Conservation (phyloP, 1,139 yeast species). For the Scheffersomyces insectosa region DNA sequence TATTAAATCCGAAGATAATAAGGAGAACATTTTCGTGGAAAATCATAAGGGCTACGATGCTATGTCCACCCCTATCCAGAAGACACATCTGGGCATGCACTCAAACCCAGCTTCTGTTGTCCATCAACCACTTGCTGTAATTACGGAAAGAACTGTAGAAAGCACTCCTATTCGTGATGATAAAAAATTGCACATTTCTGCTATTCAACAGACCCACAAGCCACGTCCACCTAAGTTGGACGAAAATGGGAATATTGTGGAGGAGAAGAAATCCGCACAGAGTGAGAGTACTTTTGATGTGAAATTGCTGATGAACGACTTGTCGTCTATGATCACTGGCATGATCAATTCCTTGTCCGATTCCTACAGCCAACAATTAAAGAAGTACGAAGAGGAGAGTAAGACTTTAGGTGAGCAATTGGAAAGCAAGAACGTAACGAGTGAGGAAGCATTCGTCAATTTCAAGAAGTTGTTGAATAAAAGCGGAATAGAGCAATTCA, state of each 20-base stretch:
- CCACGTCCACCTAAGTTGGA: slow-evolving; percentile 40
- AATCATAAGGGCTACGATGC: slow-evolving; percentile 21
- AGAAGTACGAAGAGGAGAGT: slow-evolving; percentile 20
- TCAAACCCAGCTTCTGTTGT: slow-evolving; percentile 9
- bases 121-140: slow-evolving; percentile 40
- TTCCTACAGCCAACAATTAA: slow-evolving; percentile 33
- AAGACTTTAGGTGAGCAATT: slow-evolving; percentile 19
- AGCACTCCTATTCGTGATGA: slow-evolving; percentile 27
- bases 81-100: slow-evolving; percentile 10
- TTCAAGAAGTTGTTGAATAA: slow-evolving; percentile 18
- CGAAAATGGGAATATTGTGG: slow-evolving; percentile 29
- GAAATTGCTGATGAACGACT: slow-evolving; percentile 32
- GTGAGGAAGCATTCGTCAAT: slow-evolving; percentile 14
- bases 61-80: slow-evolving; percentile 34
- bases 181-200: slow-evolving; percentile 8
- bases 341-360: slow-evolving; percentile 48
- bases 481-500: slow-evolving; percentile 26
- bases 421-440: slow-evolving; percentile 19
- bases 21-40: slow-evolving; percentile 45
- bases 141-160: slow-evolving; percentile 38
- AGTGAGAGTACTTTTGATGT: slow-evolving; percentile 2
- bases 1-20: slow-evolving; percentile 36
- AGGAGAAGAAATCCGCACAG: slow-evolving; percentile 4
- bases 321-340: slow-evolving; percentile 38
- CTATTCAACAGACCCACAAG: slow-evolving; percentile 16